These are phyloP conservation scores for Mesembryanthemum crystallinum DNA, from an alignment of 148 eudicot species.

Conservation along the genomic window DNA sequence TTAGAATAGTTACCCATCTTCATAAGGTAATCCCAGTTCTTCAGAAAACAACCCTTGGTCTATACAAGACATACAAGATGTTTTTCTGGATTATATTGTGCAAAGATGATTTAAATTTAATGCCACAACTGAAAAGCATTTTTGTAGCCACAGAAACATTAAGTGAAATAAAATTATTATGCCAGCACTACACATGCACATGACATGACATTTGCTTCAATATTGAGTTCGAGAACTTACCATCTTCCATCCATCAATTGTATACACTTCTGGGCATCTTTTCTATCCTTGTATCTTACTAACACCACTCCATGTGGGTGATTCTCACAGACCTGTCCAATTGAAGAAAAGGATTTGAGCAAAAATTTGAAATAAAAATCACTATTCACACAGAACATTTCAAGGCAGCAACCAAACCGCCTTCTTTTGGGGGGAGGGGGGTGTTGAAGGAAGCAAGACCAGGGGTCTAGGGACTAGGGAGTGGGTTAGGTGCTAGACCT, in stretches of 20 bases:
- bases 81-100: no score
- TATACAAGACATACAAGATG: no score
- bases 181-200: background rate
- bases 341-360: background rate
- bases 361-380: background rate
- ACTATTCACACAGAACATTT: background rate
- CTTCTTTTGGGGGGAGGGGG: background rate
- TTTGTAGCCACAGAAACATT: background rate
- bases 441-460: background rate
- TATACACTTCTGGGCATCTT: conserved; percentile 79
- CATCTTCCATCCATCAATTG: conserved; percentile 93
- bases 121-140: no score
- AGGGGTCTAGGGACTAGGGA: background rate
- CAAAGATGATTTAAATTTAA: no score
- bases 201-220: no score
- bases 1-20: no score
- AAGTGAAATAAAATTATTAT: background rate
- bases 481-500: no score
- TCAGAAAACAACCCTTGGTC: no score
- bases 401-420: background rate
- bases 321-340: conserved; percentile 80
- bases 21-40: no score
- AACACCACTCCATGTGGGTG: conserved; percentile 95
- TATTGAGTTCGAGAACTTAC: conserved; percentile 38
- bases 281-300: conserved; percentile 80